These are phyloP conservation scores for Magnolia kwangsiensis DNA, from an alignment of 164 flowering plant genomes.

Conservation along the genomic window DNA sequence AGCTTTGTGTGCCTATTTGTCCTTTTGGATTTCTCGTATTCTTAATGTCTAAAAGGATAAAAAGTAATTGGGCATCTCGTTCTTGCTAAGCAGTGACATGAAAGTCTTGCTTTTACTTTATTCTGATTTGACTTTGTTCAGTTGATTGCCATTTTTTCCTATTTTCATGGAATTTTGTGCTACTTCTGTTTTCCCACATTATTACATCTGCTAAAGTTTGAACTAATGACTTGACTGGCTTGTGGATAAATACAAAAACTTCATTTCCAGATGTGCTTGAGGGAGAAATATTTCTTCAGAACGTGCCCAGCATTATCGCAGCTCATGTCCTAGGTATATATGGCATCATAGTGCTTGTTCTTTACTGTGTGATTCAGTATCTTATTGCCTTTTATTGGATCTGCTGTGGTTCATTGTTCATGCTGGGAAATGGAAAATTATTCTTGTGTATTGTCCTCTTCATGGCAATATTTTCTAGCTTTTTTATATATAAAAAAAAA, in stretches of 20 bases:
- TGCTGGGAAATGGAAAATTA: neutral
- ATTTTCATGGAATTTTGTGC: neutral
- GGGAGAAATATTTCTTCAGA: slow-evolving; percentile 98
- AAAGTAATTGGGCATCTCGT: too few species aligned
- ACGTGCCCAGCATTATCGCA: slow-evolving; percentile 89
- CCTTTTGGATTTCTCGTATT: neutral
- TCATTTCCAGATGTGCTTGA: slow-evolving; percentile 68
- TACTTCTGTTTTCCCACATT: neutral
- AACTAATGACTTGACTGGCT: neutral
- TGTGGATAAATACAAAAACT: neutral
- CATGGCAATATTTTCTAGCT: neutral
- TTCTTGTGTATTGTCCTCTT: neutral
- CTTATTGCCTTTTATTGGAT: neutral
- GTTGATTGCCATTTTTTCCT: neutral
- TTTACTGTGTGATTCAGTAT: neutral
- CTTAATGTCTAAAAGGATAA: neutral
- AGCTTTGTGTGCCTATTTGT: neutral
- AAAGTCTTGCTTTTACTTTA: neutral
- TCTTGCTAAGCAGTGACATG: neutral
- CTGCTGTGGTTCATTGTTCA: neutral
- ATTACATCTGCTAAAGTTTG: neutral
- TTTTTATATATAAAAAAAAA: too few species aligned
- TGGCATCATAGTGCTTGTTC: neutral
- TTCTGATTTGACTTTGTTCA: neutral
- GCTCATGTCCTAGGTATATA: slow-evolving; percentile 84